Base-by-base conservation (phyloP, 2,329 filamentous ascomycete species). In the Truncatella angustata region DNA sequence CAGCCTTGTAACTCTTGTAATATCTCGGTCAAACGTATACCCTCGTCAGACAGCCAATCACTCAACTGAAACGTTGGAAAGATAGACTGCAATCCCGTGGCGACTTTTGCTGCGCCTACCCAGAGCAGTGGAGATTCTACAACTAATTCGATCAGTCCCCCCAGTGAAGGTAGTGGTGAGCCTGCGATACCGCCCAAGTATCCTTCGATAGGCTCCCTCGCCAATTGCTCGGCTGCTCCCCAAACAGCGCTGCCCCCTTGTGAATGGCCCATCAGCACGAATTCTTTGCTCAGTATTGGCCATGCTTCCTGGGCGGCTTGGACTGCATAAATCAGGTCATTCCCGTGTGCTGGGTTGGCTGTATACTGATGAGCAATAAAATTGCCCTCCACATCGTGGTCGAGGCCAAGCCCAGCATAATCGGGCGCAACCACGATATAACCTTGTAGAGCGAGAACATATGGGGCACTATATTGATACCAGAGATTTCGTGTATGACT, bases 1-100 rank as follows among this genome's bases (percentile, higher is more conserved):
- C 50, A 52, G 11, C 50, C 50, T 16, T 42, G 34, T n/a, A 52
- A 23, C 14, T 23, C 16, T 35, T 52, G 50, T 24, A 52, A 12
- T 20, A 43, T 18, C 24, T 40, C 9, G 4, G 43, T 35, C 30
- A 30, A 14, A 10, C 24, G 28, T 10, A 52, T n/a, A 10, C 43
- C 50, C 24, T 32, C 24, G 7, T 48, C 43, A 7, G 42, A n/a
- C 3, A 48, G 43, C 50, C 50, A 52, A 16, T 52, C 43, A 24
- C 35, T 39, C 14, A 37, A 18, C 21, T 47, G 21, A 24, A 48
- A 48, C n/a, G 24, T 35, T 10, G 50, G 34, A 28, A 52, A 52
- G 7, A 48, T 2, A 4, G 43, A 43, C 16, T 20, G 21, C 7
- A 52, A 12, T n/a, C 26, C 34, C 30, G 42, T 48, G 9, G 42